Conservation (phyloP, 306 rosid species). For the Macrotyloma uniflorum region DNA sequence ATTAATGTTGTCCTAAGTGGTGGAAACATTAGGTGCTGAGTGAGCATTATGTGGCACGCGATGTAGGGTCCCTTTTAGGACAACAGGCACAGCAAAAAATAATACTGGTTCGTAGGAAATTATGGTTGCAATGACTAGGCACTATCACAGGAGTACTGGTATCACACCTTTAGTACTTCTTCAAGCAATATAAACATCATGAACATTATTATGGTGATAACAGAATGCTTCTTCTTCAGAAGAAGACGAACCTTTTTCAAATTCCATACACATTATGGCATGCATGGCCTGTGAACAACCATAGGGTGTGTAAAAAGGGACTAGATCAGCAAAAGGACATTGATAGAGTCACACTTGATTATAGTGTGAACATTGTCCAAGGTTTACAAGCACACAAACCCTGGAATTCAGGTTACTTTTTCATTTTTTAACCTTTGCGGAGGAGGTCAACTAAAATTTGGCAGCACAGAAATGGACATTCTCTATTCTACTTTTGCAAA, state of each 20-base stretch:
- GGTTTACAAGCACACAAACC: conserved; percentile 20
- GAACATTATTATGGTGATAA: conserved; percentile 13
- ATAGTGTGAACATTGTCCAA: conserved; percentile 24
- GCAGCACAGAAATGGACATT: not conserved
- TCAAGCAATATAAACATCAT: conserved; percentile 39
- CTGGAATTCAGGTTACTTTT: not conserved
- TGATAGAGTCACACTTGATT: not conserved
- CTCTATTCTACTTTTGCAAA: not conserved
- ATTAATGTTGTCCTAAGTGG: conserved; percentile 44
- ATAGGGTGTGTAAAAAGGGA: conserved; percentile 10
- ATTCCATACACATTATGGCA: not conserved
- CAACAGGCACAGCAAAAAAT: conserved; percentile 29
- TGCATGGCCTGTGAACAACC: conserved; percentile 1
- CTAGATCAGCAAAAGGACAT: not conserved
- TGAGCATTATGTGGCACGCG: conserved; percentile 55
- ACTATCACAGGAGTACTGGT: conserved; percentile 35
- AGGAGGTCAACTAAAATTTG: conserved; percentile 2
- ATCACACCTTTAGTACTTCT: conserved; percentile 39
- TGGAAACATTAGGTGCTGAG: conserved; percentile 51
- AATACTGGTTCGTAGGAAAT: conserved; percentile 36
- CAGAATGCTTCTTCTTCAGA: conserved; percentile 28
- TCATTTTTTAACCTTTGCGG: not conserved
- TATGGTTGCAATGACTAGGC: conserved; percentile 48
- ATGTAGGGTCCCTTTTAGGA: conserved; percentile 57
- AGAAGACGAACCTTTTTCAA: conserved; percentile 20